phyloP scores from a whole-genome alignment of 306 rosid genomes.

The Vicia faba region DNA sequence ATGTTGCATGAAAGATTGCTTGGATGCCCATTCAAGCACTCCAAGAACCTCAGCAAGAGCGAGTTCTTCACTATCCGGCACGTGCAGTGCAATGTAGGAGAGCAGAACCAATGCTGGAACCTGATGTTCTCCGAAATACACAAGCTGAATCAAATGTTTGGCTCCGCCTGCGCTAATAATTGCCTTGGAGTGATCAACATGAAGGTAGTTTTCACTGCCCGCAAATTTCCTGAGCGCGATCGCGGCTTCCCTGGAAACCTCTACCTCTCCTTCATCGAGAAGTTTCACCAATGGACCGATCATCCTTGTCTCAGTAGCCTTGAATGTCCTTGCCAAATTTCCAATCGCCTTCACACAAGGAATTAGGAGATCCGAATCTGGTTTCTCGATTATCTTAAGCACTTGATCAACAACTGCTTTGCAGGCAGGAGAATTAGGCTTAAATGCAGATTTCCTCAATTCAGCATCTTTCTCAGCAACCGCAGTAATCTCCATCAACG shows the following conservation, averaged over 20 bases:
- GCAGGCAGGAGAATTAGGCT: slow-evolving; percentile 73
- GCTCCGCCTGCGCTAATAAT: slow-evolving; percentile 67
- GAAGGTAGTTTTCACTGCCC: slow-evolving; percentile 64
- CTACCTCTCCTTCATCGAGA: slow-evolving; percentile 64
- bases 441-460: slow-evolving; percentile 68
- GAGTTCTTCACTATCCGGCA: slow-evolving; percentile 69
- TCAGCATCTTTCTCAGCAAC: slow-evolving; percentile 64
- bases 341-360: slow-evolving; percentile 59
- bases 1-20: slow-evolving; percentile 50
- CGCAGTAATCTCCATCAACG: slow-evolving; percentile 69
- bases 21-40: slow-evolving; percentile 75
- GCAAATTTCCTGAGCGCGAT: slow-evolving; percentile 71
- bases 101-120: slow-evolving; percentile 58
- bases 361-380: slow-evolving; percentile 46
- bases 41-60: slow-evolving; percentile 76
- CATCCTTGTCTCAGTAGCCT: slow-evolving; percentile 66
- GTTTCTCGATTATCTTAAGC: slow-evolving; percentile 52
- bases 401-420: slow-evolving; percentile 68
- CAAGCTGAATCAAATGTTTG: slow-evolving; percentile 66
- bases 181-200: slow-evolving; percentile 69
- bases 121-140: slow-evolving; percentile 72
- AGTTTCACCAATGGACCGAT: slow-evolving; percentile 61
- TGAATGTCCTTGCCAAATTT: slow-evolving; percentile 67
- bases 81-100: slow-evolving; percentile 62
- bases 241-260: slow-evolving; percentile 51